A percentile compares a stretch with the other conserved stretches of the same genome.
Evolutionary conservation across 1,284 basidiomycete genomes (phyloP).

Genomic region (Irpex sp.): DNA sequence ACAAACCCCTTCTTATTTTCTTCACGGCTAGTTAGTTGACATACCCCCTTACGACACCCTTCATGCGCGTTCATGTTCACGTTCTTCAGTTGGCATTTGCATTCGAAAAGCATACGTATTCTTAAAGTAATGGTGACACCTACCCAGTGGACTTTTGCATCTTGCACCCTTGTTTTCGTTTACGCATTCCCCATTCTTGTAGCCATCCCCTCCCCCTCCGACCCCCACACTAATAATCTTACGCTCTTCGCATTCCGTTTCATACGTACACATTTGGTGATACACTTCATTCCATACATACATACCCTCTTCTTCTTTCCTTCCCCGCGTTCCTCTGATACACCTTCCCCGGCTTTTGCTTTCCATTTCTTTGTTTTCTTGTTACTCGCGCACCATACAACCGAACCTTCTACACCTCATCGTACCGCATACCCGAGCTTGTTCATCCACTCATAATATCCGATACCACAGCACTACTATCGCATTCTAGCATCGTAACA

Average conservation of each 20-base stretch:
- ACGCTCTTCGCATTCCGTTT: background rate
- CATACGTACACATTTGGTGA: background rate
- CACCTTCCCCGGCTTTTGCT: background rate
- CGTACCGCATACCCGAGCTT: background rate
- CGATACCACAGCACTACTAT: background rate
- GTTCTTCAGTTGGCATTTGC: background rate
- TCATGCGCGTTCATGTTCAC: background rate
- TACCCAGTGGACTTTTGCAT: background rate
- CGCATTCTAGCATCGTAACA: no score
- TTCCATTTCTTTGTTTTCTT: background rate
- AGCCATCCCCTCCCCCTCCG: background rate
- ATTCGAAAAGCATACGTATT: background rate
- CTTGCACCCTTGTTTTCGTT: background rate
- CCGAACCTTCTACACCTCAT: background rate
- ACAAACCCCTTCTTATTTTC: background rate
- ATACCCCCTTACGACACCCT: background rate
- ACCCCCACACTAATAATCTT: background rate
- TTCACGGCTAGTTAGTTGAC: background rate
- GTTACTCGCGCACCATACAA: background rate
- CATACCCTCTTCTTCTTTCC: background rate
- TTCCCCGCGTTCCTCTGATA: background rate
- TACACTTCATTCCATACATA: background rate
- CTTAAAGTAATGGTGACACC: background rate
- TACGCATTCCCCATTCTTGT: background rate
- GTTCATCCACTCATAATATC: background rate